A percentile compares a stretch with the other conserved stretches of the same genome.
These are phyloP conservation scores for Yamagishiella unicocca DNA, from an alignment of 139 green algal species.

Conservation along the genomic window DNA sequence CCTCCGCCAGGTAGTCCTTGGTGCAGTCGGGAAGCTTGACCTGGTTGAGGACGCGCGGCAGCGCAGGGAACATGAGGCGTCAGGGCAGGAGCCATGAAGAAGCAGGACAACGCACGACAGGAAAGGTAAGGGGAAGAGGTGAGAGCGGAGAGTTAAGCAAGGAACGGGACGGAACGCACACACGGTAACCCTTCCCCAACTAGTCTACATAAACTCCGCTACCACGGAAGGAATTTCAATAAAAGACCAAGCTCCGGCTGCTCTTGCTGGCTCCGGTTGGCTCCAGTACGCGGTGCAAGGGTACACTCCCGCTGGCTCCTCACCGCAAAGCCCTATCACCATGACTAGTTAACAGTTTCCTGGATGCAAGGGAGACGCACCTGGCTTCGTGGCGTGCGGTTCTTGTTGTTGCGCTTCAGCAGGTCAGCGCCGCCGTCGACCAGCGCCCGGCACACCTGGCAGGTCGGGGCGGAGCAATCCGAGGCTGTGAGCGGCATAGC, in stretches of 20 bases:
- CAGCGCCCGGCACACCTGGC: conserved; percentile 65
- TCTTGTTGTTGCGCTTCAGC: conserved; percentile 73
- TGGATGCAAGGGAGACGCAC: conserved; percentile 16
- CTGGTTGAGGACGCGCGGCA: background rate
- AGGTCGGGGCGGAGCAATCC: too few species aligned
- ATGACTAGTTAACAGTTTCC: background rate
- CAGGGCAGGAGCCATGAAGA: background rate
- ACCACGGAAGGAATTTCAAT: too few species aligned
- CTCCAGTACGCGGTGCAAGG: too few species aligned
- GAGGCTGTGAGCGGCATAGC: background rate
- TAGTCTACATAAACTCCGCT: too few species aligned
- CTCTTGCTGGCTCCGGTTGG: too few species aligned
- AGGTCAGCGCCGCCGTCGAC: conserved; percentile 66
- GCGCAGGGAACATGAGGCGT: background rate
- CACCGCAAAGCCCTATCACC: too few species aligned
- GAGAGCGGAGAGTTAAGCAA: background rate
- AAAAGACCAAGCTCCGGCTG: too few species aligned
- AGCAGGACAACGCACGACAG: too few species aligned
- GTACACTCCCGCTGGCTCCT: too few species aligned
- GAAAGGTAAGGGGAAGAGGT: background rate
- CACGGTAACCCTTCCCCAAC: too few species aligned
- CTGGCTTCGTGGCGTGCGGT: conserved; percentile 66
- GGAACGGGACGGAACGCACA: too few species aligned
- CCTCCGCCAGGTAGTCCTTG: conserved; percentile 49
- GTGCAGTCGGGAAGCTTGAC: conserved; percentile 51